phyloP scores from a whole-genome alignment of 495 filamentous ascomycete genomes.

The Cladorrhinum samala region DNA sequence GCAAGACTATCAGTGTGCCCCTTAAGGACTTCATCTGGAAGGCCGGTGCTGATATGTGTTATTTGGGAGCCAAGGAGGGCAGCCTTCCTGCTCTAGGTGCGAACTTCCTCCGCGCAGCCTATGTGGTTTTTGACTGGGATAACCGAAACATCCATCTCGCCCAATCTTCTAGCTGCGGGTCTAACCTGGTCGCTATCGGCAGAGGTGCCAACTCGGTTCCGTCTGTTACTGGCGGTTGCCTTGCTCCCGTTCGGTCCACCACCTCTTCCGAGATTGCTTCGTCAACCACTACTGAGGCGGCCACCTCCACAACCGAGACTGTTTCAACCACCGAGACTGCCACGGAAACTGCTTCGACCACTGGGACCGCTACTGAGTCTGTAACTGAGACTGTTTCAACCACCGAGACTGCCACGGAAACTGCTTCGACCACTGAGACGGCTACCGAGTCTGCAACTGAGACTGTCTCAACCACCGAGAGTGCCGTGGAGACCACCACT shows the following conservation, averaged over 20 bases:
- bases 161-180: constrained; percentile 39
- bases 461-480: too few species aligned
- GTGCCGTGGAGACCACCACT: too few species aligned
- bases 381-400: background rate
- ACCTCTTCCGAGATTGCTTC: constrained; percentile 1
- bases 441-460: background rate
- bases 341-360: constrained; percentile 7
- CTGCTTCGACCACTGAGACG: background rate
- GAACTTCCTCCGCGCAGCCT: constrained; percentile 86
- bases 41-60: constrained; percentile 7
- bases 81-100: constrained; percentile 69
- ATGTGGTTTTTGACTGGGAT: constrained; percentile 87
- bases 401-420: constrained; percentile 11
- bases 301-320: background rate
- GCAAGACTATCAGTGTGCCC: constrained; percentile 42
- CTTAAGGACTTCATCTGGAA: constrained; percentile 63
- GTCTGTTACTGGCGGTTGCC: constrained; percentile 10
- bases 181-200: constrained; percentile 20
- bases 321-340: constrained; percentile 15
- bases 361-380: background rate
- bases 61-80: constrained; percentile 49
- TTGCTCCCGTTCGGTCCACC: background rate
- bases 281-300: background rate
- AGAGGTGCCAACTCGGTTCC: constrained; percentile 21
- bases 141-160: constrained; percentile 85